Conservation (phyloP, 306 rosid genomes). For the Benincasa hispida region DNA sequence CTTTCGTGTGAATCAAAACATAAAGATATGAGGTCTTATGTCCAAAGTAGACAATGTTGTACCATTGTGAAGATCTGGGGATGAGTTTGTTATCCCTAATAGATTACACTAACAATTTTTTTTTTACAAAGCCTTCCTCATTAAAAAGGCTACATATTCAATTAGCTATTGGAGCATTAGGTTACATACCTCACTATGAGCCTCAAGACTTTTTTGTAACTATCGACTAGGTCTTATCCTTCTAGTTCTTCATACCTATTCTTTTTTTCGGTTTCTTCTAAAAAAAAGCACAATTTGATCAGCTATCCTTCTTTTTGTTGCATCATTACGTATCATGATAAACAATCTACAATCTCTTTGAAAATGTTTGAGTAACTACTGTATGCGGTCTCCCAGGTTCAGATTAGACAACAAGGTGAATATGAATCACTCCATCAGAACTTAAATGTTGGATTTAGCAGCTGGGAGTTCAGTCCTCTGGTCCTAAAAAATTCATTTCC, state of each 20-base stretch:
- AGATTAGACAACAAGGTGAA: conserved; percentile 56
- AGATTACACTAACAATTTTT: too few species aligned
- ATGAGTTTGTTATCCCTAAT: too few species aligned
- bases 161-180: too few species aligned
- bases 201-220: too few species aligned
- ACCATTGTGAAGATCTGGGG: too few species aligned
- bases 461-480: conserved; percentile 70
- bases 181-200: too few species aligned
- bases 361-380: background rate
- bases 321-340: background rate
- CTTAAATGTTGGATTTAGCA: conserved; percentile 50
- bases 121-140: too few species aligned
- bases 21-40: too few species aligned
- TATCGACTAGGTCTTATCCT: too few species aligned
- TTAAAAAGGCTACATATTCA: too few species aligned
- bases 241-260: background rate
- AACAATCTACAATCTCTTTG: background rate
- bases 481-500: conserved; percentile 69
- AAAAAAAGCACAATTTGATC: background rate
- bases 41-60: too few species aligned
- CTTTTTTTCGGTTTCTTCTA: background rate
- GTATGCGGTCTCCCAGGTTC: conserved; percentile 24
- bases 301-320: background rate
- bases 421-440: conserved; percentile 49
- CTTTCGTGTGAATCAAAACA: too few species aligned